A percentile compares a stretch with the other conserved stretches of the same genome.
Evolutionary conservation across 2,329 filamentous ascomycete species (phyloP).

Genomic region (Pestalotiopsis sp.): DNA sequence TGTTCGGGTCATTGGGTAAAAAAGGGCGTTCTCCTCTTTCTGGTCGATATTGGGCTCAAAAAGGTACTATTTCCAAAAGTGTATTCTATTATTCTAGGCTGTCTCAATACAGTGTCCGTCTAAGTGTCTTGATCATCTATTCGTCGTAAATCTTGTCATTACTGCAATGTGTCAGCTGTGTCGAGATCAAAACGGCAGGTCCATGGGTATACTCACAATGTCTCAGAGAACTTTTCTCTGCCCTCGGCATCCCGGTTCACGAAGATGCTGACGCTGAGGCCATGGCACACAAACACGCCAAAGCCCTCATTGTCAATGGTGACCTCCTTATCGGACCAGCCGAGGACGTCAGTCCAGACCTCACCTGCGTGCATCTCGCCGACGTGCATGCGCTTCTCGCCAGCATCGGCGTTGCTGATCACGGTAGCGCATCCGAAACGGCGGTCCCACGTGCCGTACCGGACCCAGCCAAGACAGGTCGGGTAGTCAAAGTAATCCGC

Average conservation of each 20-base stretch:
- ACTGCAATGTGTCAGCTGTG: conserved; percentile 7
- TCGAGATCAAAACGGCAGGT: background rate
- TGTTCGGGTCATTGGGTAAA: background rate
- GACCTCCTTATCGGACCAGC: conserved; percentile 57
- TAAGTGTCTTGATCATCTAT: background rate
- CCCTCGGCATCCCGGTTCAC: conserved; percentile 23
- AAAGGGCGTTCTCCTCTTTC: background rate
- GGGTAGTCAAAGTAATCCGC: conserved; percentile 64
- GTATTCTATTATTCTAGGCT: background rate
- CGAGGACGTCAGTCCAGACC: conserved; percentile 66
- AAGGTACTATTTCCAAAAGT: background rate
- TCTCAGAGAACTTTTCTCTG: conserved; percentile 21
- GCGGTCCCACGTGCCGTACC: conserved; percentile 48
- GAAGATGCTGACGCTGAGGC: conserved; percentile 23
- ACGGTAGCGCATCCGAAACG: conserved; percentile 58
- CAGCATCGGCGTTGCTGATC: conserved; percentile 54
- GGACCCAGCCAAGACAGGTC: conserved; percentile 66
- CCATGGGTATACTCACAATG: conserved; percentile 20
- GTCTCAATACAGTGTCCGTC: background rate
- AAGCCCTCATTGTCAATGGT: conserved; percentile 64
- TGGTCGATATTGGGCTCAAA: background rate
- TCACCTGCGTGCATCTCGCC: conserved; percentile 62
- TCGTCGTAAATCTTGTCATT: conserved; percentile 15
- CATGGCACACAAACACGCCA: conserved; percentile 57
- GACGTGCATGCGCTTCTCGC: conserved; percentile 64